Evolutionary conservation across 805 yeast species (phyloP).

Genomic region (Nakazawaea molendinolei): DNA sequence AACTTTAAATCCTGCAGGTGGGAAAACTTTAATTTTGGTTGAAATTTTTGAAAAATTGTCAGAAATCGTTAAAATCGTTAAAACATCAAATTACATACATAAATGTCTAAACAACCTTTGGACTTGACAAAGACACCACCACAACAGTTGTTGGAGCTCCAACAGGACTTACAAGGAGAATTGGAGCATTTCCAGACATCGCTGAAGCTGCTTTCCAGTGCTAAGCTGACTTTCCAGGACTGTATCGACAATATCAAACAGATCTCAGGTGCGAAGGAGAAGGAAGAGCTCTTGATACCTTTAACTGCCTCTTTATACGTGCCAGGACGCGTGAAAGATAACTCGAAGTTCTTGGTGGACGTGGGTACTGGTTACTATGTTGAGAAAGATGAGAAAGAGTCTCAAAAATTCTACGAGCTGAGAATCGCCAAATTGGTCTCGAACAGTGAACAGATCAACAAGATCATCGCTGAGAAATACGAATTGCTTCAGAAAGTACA

Average conservation of each 20-base stretch:
- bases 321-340: constrained; percentile 69
- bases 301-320: constrained; percentile 83
- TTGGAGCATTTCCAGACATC: constrained; percentile 82
- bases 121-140: constrained; percentile 70
- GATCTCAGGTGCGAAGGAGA: constrained; percentile 29
- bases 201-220: constrained; percentile 73
- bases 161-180: constrained; percentile 79
- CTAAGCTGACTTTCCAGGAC: constrained; percentile 75
- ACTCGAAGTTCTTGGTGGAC: constrained; percentile 75
- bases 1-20: no score
- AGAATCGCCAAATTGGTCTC: constrained; percentile 67
- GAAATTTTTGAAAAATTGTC: no score
- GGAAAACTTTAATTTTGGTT: no score
- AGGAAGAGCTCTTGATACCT: constrained; percentile 67
- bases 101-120: constrained; percentile 20
- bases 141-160: constrained; percentile 79
- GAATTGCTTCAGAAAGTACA: constrained; percentile 58
- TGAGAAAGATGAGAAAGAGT: constrained; percentile 65
- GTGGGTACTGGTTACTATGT: constrained; percentile 95
- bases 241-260: constrained; percentile 66
- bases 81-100: not conserved
- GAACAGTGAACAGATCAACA: constrained; percentile 69
- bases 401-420: constrained; percentile 62
- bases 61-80: not conserved
- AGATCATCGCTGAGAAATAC: constrained; percentile 69